These are phyloP conservation scores for Gaillardinia entomophila DNA, from an alignment of 805 yeast species.

Conservation along the genomic window DNA sequence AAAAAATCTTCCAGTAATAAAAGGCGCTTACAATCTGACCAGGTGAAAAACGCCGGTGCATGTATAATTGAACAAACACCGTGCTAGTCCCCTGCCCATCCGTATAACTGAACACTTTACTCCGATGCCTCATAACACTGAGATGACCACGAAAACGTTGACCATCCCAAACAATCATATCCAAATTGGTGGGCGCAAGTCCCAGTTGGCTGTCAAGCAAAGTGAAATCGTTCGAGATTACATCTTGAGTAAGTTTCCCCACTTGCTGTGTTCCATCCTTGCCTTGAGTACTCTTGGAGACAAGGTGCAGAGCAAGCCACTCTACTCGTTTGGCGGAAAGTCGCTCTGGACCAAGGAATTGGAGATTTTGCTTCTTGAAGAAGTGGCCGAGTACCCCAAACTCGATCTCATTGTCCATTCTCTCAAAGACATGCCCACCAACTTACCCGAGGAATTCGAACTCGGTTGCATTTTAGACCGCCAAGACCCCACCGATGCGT, in stretches of 20 bases:
- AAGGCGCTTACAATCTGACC: too few relatives aligned
- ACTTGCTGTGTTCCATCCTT: constrained; percentile 64
- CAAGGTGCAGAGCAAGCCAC: constrained; percentile 74
- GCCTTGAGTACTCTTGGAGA: constrained; percentile 89
- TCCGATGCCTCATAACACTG: constrained; percentile 3
- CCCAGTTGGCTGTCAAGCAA: constrained; percentile 83
- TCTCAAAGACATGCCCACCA: constrained; percentile 88
- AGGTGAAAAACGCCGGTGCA: too few relatives aligned
- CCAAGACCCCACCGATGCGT: constrained; percentile 91
- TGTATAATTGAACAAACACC: too few relatives aligned
- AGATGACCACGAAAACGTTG: constrained; percentile 14
- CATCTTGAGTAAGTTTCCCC: constrained; percentile 58
- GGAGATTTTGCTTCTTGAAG: constrained; percentile 66
- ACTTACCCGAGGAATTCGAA: constrained; percentile 82
- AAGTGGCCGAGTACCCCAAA: constrained; percentile 56
- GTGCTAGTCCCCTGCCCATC: too few relatives aligned
- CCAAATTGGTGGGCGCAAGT: constrained; percentile 83
- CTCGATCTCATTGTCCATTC: constrained; percentile 91
- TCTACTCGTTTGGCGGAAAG: constrained; percentile 94
- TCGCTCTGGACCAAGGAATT: constrained; percentile 95
- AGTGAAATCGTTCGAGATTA: constrained; percentile 62
- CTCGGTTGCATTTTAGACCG: constrained; percentile 82
- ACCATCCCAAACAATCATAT: constrained; percentile 24
- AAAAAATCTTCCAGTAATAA: too few relatives aligned
- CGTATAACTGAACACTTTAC: too few relatives aligned